phyloP scores from a whole-genome alignment of 495 filamentous ascomycete species.

The Annulohypoxylon moriforme region DNA sequence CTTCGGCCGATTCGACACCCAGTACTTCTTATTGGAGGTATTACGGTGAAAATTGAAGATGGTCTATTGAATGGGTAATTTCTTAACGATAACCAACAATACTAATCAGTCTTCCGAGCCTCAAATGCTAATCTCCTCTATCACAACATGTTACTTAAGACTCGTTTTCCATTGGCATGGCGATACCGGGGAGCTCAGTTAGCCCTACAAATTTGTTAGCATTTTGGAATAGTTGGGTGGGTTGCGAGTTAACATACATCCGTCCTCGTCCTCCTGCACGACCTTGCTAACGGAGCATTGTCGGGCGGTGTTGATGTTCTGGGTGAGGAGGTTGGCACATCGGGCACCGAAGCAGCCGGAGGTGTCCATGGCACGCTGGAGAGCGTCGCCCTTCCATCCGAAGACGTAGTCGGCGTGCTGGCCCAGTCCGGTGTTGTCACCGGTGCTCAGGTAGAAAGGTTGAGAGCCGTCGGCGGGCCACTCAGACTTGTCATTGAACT shows the following conservation, averaged over 20 bases:
- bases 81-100: background rate
- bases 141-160: background rate
- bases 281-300: constrained; percentile 44
- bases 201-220: constrained; percentile 34
- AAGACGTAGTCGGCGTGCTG: constrained; percentile 65
- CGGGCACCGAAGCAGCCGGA: constrained; percentile 55
- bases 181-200: constrained; percentile 32
- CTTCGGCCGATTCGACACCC: too few relatives aligned
- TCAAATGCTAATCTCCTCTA: background rate
- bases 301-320: constrained; percentile 49
- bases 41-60: background rate
- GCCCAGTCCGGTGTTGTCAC: constrained; percentile 57
- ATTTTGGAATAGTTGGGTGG: background rate
- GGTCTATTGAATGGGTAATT: background rate
- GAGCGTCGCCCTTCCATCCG: constrained; percentile 60
- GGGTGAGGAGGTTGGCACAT: constrained; percentile 53
- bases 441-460: constrained; percentile 61
- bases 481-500: constrained; percentile 57
- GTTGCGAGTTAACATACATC: constrained; percentile 38
- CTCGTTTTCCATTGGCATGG: constrained; percentile 31
- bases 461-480: constrained; percentile 62
- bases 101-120: background rate
- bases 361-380: constrained; percentile 63
- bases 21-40: too few relatives aligned
- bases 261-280: constrained; percentile 44